A percentile compares a stretch with the other conserved stretches of the same genome.
Evolutionary conservation across 2,329 filamentous ascomycete species (phyloP).

Genomic region (Celoporthe dispersa): DNA sequence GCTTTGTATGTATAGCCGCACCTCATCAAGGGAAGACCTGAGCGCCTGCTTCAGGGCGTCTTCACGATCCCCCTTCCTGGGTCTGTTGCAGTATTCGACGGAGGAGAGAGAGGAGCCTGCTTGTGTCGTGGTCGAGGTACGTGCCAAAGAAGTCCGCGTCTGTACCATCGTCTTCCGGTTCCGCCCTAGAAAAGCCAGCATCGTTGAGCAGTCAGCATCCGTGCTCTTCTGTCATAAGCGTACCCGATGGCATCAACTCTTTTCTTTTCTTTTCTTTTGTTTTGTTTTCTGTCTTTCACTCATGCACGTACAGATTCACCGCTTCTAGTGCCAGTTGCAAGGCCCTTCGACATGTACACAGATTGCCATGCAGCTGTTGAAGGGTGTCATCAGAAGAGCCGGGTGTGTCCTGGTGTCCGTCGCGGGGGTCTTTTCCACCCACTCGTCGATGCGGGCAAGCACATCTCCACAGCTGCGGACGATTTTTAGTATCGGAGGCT

Average conservation of each 20-base stretch:
- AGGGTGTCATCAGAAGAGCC: constrained; percentile 8
- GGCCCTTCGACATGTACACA: constrained; percentile 27
- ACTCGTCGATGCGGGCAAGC: constrained; percentile 24
- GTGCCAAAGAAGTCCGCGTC: constrained; percentile 16
- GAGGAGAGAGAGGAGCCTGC: constrained; percentile 18
- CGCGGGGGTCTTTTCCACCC: constrained; percentile 12
- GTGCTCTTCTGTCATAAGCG: neutral
- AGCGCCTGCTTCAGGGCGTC: constrained; percentile 14
- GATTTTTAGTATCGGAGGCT: constrained; percentile 19
- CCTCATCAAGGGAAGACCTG: constrained; percentile 15
- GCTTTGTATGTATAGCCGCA: constrained; percentile 24
- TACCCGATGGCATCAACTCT: neutral
- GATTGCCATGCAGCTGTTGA: constrained; percentile 8
- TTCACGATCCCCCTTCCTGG: constrained; percentile 14
- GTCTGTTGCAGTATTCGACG: constrained; percentile 22
- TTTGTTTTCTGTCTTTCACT: too few relatives aligned
- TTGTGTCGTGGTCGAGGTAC: constrained; percentile 25
- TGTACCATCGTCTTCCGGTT: constrained; percentile 16
- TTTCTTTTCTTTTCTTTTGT: too few relatives aligned
- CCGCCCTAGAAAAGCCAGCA: constrained; percentile 2
- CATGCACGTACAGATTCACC: constrained; percentile 22
- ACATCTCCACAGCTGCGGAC: constrained; percentile 24
- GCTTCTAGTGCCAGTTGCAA: constrained; percentile 26
- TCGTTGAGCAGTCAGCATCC: neutral
- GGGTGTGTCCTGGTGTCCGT: constrained; percentile 11